Percentiles rank a stretch among this genome's conserved stretches.
Evolutionary conservation across 2,329 filamentous ascomycete species (phyloP).

Genomic region (Aspergillus sp.): DNA sequence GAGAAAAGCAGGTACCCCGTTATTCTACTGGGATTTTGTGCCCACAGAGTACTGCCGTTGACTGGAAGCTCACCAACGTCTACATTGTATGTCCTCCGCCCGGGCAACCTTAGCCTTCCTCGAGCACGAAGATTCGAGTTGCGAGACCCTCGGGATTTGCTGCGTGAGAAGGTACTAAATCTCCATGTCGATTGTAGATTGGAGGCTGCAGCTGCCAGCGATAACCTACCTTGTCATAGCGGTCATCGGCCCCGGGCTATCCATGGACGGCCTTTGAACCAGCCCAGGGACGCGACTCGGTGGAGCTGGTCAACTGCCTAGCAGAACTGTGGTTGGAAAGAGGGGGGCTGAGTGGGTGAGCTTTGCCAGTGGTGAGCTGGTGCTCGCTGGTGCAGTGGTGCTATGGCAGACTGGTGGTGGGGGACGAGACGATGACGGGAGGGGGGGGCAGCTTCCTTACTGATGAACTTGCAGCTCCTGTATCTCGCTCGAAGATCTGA

Average conservation of each 20-base stretch:
- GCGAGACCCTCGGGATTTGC: constrained; percentile 1
- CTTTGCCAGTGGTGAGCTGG: not conserved
- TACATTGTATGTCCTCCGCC: not conserved
- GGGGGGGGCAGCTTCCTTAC: not conserved
- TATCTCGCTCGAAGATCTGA: not conserved
- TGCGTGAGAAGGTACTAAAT: not conserved
- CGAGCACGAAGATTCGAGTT: not conserved
- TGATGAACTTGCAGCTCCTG: not conserved
- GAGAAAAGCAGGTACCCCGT: constrained; percentile 31
- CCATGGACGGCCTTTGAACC: constrained; percentile 11
- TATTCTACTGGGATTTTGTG: constrained; percentile 22
- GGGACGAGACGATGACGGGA: not conserved
- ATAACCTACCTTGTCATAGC: constrained; percentile 4
- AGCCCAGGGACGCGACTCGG: constrained; percentile 17
- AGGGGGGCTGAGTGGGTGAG: constrained; percentile 17
- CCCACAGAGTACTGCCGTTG: not conserved
- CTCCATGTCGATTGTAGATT: constrained; percentile 4
- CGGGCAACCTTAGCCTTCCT: not conserved
- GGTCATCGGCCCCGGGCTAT: constrained; percentile 19
- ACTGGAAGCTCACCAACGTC: constrained; percentile 10
- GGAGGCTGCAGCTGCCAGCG: not conserved
- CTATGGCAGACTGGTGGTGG: not conserved
- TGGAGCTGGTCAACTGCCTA: constrained; percentile 15
- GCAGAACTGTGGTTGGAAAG: constrained; percentile 9
- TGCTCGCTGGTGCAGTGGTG: too few species aligned